These are phyloP conservation scores for Limtongia smithiae DNA, from an alignment of 805 yeast species.

Conservation along the genomic window DNA sequence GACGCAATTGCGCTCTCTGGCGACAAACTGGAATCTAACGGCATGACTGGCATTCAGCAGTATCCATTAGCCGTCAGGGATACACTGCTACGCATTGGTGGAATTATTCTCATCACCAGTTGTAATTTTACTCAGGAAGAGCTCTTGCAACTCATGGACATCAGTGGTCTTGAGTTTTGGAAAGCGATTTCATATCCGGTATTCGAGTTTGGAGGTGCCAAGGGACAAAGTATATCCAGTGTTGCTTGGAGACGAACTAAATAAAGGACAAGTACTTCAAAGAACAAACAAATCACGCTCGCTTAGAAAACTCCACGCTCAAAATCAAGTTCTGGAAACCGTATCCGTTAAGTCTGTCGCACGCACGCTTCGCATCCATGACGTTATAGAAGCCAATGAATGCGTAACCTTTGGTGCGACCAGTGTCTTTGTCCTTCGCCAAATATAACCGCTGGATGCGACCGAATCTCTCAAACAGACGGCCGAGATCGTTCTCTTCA, in stretches of 20 bases:
- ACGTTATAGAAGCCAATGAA: conserved; percentile 77
- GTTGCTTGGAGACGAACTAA: conserved; percentile 56
- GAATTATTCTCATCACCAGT: conserved; percentile 73
- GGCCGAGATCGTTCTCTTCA: conserved; percentile 73
- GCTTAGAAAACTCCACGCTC: conserved; percentile 44
- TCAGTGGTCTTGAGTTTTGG: conserved; percentile 53
- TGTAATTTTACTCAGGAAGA: conserved; percentile 91
- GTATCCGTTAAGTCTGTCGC: conserved; percentile 75
- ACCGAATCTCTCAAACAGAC: conserved; percentile 68
- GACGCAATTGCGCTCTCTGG: conserved; percentile 92
- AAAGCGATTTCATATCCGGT: conserved; percentile 70
- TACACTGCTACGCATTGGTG: conserved; percentile 49
- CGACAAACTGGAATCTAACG: conserved; percentile 39
- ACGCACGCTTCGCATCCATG: conserved; percentile 69
- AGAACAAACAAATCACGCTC: conserved; percentile 11
- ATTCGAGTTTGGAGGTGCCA: conserved; percentile 83
- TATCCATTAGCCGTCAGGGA: conserved; percentile 61
- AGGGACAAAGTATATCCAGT: conserved; percentile 85
- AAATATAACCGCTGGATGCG: conserved; percentile 71
- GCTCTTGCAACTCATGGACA: conserved; percentile 52
- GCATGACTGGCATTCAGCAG: conserved; percentile 41
- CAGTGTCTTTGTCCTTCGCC: conserved; percentile 88
- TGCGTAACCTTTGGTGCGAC: conserved; percentile 92
- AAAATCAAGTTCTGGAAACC: conserved; percentile 89
- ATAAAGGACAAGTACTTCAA: background rate